Conservation (phyloP, 306 rosid genomes). For the Inga laurina region DNA sequence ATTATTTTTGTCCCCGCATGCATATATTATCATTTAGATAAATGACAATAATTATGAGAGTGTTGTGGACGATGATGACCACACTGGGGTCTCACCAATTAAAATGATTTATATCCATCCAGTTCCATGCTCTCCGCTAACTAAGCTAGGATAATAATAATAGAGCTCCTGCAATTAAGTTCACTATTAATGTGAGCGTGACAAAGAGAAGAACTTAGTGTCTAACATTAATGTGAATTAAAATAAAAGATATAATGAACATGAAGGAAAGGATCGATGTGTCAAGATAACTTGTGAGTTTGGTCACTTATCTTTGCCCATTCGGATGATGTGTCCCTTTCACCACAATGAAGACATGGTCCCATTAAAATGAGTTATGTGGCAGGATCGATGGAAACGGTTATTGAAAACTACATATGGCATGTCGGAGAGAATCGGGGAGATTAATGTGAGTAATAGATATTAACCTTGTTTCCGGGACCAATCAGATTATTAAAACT, state of each 20-base stretch:
- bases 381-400: conserved; percentile 37
- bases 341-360: conserved; percentile 45
- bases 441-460: background rate
- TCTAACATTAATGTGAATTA: conserved; percentile 26
- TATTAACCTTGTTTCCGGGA: background rate
- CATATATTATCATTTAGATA: conserved; percentile 31
- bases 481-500: background rate
- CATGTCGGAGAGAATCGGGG: conserved; percentile 31
- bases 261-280: conserved; percentile 6
- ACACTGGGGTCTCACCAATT: conserved; percentile 39
- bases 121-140: background rate
- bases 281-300: conserved; percentile 44
- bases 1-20: conserved; percentile 52
- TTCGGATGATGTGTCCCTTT: conserved; percentile 46
- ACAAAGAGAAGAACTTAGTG: conserved; percentile 25
- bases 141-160: conserved; percentile 27
- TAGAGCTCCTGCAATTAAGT: conserved; percentile 23
- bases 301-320: conserved; percentile 39
- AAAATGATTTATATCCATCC: background rate
- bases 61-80: conserved; percentile 42
- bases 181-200: conserved; percentile 22
- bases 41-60: conserved; percentile 46
- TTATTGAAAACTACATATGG: conserved; percentile 31
- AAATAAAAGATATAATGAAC: conserved; percentile 20
- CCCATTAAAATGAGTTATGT: conserved; percentile 29